A percentile compares a stretch with the other conserved stretches of the same genome.
Evolutionary conservation across 768 basidiomycete species (phyloP).

Genomic region (Kwoniella sp.): DNA sequence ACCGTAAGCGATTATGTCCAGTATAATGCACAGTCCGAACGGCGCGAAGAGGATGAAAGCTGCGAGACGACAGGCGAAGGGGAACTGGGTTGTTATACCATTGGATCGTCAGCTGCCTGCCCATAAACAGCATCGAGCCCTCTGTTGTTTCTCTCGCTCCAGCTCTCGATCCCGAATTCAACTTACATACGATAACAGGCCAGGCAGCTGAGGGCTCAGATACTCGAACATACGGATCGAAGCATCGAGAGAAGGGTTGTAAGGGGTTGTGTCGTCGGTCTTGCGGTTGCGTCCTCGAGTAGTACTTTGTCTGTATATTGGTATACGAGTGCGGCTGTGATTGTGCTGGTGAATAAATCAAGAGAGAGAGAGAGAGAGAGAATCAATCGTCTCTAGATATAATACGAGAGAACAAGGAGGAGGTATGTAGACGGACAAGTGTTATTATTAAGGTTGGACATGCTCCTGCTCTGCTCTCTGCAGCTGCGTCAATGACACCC

Average conservation of each 20-base stretch:
- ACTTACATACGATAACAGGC: slow-evolving; percentile 25
- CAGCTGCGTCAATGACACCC: too few species aligned
- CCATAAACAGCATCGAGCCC: not conserved
- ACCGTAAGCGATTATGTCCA: slow-evolving; percentile 37
- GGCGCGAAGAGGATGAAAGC: slow-evolving; percentile 31
- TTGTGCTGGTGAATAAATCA: too few species aligned
- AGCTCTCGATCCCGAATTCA: not conserved
- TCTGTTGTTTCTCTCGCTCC: not conserved
- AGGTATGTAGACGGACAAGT: too few species aligned
- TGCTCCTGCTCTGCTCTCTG: too few species aligned
- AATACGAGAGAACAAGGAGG: too few species aligned
- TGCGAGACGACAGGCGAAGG: slow-evolving; percentile 27
- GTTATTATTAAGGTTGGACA: not conserved
- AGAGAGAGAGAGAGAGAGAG: not conserved
- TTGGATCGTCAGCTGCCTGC: slow-evolving; percentile 3
- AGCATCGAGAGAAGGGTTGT: not conserved
- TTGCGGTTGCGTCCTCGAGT: too few species aligned
- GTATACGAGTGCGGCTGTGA: too few species aligned
- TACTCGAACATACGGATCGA: slow-evolving; percentile 14
- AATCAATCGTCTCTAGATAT: not conserved
- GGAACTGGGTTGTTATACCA: slow-evolving; percentile 20
- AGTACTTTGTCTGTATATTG: too few species aligned
- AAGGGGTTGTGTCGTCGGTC: not conserved
- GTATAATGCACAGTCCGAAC: slow-evolving; percentile 25
- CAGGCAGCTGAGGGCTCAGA: slow-evolving; percentile 15